These are phyloP conservation scores for Aspergillus intermedius DNA, from an alignment of 2,329 filamentous ascomycete genomes.

Conservation along the genomic window DNA sequence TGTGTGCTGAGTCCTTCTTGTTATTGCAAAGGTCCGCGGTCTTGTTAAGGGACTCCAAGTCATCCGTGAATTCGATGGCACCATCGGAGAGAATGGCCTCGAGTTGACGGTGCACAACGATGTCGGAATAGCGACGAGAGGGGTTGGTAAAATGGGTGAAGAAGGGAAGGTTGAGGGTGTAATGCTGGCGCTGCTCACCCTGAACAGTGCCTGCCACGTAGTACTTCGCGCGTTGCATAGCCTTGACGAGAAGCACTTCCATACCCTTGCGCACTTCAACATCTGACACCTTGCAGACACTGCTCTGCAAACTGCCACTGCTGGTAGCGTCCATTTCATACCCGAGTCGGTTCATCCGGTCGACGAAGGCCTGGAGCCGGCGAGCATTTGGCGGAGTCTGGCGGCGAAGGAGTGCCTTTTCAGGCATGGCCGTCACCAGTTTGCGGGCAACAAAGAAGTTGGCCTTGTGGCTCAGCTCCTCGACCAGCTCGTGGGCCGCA, in stretches of 20 bases:
- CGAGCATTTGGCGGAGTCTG: constrained; percentile 80
- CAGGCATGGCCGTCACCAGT: constrained; percentile 69
- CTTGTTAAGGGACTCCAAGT: constrained; percentile 81
- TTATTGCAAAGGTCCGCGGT: constrained; percentile 94
- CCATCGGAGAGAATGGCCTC: constrained; percentile 79
- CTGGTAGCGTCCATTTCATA: constrained; percentile 84
- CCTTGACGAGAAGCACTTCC: constrained; percentile 91
- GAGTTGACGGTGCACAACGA: constrained; percentile 91
- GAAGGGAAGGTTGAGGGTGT: constrained; percentile 81
- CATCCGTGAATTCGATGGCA: constrained; percentile 77
- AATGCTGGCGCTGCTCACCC: constrained; percentile 77
- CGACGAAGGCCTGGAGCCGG: constrained; percentile 81
- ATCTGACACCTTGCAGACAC: constrained; percentile 88
- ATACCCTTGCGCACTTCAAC: constrained; percentile 88
- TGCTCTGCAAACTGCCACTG: constrained; percentile 88
- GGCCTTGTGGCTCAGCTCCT: constrained; percentile 90
- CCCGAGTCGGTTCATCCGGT: constrained; percentile 86
- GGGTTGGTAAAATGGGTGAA: constrained; percentile 98
- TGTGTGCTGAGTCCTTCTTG: constrained; percentile 97
- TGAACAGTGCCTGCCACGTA: constrained; percentile 73
- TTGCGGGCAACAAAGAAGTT: constrained; percentile 86
- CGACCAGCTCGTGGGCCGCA: constrained; percentile 81
- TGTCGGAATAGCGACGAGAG: constrained; percentile 87
- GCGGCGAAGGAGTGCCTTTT: constrained; percentile 86
- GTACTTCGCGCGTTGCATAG: constrained; percentile 95